Evolutionary conservation across 345 rosid species (phyloP), one percentile per base, ranked within the genome.

Genomic region (Cardamine occulta): DNA sequence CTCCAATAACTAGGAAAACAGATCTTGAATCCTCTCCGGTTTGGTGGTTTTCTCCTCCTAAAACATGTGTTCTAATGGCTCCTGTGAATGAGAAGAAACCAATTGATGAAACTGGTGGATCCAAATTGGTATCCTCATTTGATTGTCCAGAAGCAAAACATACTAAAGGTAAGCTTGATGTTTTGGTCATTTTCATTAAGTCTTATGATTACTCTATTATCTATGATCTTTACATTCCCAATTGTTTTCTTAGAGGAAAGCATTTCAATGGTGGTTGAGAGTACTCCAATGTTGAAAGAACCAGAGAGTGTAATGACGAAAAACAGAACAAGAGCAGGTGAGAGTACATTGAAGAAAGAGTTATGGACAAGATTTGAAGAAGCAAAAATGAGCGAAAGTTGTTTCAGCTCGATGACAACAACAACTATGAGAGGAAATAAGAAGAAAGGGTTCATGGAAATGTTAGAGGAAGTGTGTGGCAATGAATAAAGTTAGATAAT

Each of bases 301-400:
- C 72, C 84, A 7, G 83, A 77, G 64, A 88, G 95, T 72, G 35
- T 79, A 39, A 55, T 85, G 56, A 71, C 70, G 68, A 83, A 76
- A 48, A 86, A 88, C 73, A 87, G 87, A 73, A 35, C 80, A 26
- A 84, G 74, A 69, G 90, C 94, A 0, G 98, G 98, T 6, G 98
- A 95, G 86, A 92, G 75, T 68, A 95, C 99, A 15, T 77, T 94
- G 53, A 94, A 94, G 87, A 94, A 82, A 83, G 99, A 94, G 81
- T 54, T 94, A 39, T 92, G 99, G 99, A 90, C 96, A 6, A 94
- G 74, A 80, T 94, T 94, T 63, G 99, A 94, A 80, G 96, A 96
- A 42, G 97, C 94, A 34, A 80, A 97, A 13, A 58, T 79, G 34
- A 63, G 8, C 12, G 88, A 70, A 1, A 35, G 69, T 58, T 75